A percentile compares a stretch with the other conserved stretches of the same genome.
These are phyloP conservation scores for Quaeritorhiza haematococci DNA, from an alignment of 371 early-diverging fungal genomes.

Conservation along the genomic window DNA sequence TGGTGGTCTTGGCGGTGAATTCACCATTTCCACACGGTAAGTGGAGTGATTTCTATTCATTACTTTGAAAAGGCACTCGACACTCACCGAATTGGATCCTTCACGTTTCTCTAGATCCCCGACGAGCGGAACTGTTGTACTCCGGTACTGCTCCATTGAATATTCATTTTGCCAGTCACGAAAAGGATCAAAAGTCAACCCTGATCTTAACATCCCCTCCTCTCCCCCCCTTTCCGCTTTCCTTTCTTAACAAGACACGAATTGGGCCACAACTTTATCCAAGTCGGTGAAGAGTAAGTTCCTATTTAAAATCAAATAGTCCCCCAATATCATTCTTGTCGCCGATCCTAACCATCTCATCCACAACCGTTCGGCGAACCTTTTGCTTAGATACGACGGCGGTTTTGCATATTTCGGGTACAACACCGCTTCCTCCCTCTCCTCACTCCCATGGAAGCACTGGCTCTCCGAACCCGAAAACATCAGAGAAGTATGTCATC, in stretches of 20 bases:
- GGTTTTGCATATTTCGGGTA: conserved; percentile 55
- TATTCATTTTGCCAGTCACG: neutral
- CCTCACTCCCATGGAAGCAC: conserved; percentile 40
- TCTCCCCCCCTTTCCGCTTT: too few relatives aligned
- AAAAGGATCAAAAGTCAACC: neutral
- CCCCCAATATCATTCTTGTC: conserved; percentile 4
- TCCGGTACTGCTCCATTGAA: conserved; percentile 33
- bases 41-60: neutral
- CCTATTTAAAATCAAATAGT: too few relatives aligned
- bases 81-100: neutral
- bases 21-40: conserved; percentile 48
- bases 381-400: conserved; percentile 41
- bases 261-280: conserved; percentile 52
- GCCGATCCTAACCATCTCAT: neutral
- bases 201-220: neutral
- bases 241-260: too few relatives aligned
- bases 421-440: conserved; percentile 42
- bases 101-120: conserved; percentile 21
- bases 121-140: conserved; percentile 51
- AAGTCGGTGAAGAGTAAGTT: conserved; percentile 48
- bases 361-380: neutral
- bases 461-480: conserved; percentile 42
- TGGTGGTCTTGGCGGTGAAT: conserved; percentile 63
- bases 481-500: conserved; percentile 26
- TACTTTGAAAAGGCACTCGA: neutral